These are phyloP conservation scores for Mortierella sp. DNA, from an alignment of 371 early-diverging fungal genomes.

Conservation along the genomic window DNA sequence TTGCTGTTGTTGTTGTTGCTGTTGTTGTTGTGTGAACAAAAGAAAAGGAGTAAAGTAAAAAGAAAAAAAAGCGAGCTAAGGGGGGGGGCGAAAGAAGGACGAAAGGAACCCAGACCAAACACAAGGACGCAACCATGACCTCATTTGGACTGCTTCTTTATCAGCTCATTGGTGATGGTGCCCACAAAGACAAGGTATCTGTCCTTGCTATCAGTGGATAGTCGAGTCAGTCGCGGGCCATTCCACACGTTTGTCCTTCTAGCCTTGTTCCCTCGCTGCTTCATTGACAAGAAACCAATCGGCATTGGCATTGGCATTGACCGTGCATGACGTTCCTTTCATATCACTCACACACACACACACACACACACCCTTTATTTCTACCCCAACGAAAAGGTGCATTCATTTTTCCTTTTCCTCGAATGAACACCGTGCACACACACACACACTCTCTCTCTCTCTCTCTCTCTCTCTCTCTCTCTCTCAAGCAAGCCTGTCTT, in stretches of 20 bases:
- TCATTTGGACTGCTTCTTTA: slow-evolving; percentile 6
- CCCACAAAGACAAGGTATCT: neutral
- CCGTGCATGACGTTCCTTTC: neutral
- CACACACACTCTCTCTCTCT: no score
- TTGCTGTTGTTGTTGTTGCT: neutral
- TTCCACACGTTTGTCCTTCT: neutral
- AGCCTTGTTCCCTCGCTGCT: neutral
- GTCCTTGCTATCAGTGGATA: neutral
- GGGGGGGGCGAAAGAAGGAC: neutral
- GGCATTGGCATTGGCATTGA: neutral
- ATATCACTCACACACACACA: neutral
- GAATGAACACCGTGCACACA: slow-evolving; percentile 6
- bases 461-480: no score
- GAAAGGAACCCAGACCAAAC: neutral
- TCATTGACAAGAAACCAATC: neutral
- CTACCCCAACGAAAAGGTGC: neutral
- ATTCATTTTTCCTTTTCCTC: neutral
- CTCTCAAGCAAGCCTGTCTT: no score
- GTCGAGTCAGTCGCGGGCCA: neutral
- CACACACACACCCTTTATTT: neutral
- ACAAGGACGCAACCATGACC: slow-evolving; percentile 15
- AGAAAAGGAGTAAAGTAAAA: neutral
- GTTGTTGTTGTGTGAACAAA: neutral
- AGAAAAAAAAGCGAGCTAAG: neutral
- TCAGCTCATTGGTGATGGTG: neutral